A percentile compares a stretch with the other conserved stretches of the same genome.
Conservation (phyloP, 352 stramenopile genomes). For the Nothophytophthora sp. region DNA sequence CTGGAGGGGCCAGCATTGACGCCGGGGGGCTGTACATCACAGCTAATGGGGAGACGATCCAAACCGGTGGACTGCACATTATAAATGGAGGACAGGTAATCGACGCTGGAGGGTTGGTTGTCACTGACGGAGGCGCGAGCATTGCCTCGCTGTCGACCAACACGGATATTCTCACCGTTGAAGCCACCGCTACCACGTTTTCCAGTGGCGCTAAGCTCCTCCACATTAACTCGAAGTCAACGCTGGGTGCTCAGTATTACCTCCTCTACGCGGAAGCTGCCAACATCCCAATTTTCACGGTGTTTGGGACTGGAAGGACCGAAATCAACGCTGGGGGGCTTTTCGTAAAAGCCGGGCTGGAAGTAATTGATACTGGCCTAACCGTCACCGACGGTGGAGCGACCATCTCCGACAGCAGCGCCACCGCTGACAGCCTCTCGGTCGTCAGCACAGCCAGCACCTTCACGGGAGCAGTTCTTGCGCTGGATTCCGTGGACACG, state of each 20-base stretch:
- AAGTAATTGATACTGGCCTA: slow-evolving; percentile 1
- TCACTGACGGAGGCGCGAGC: slow-evolving; percentile 1
- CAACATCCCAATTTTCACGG: no score
- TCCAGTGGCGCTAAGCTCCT: not conserved
- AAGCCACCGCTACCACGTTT: not conserved
- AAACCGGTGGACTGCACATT: no score
- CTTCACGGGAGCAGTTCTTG: slow-evolving; percentile 1
- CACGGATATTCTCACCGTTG: not conserved
- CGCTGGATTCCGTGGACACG: not conserved
- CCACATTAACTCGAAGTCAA: not conserved
- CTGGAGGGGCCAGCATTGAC: not conserved
- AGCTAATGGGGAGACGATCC: not conserved
- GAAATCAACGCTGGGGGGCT: not conserved
- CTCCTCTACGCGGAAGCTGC: no score
- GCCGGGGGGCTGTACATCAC: slow-evolving; percentile 2
- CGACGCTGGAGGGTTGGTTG: not conserved
- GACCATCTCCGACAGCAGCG: slow-evolving; percentile 5
- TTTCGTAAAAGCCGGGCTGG: not conserved
- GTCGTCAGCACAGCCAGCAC: not conserved
- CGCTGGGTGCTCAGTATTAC: no score
- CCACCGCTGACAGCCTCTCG: slow-evolving; percentile 2
- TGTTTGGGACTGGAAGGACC: not conserved
- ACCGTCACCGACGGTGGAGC: slow-evolving; percentile 10
- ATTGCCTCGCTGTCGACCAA: not conserved
- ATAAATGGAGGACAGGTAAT: no score